Conservation (phyloP, 2,329 filamentous ascomycete genomes). For the Eutypa lata region DNA sequence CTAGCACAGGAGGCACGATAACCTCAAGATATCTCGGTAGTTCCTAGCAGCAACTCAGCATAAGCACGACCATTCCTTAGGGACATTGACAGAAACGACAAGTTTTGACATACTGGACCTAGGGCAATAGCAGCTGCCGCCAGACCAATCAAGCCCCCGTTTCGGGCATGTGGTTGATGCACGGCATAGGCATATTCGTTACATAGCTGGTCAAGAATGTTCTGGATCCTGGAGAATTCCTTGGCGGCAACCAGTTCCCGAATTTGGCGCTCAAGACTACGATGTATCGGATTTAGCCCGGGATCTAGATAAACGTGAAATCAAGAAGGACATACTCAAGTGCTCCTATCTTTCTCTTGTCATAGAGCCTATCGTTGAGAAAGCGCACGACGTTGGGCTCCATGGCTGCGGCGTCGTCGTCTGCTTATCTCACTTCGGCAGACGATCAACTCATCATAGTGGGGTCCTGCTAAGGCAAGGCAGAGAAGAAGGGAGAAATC, state of each 20-base stretch:
- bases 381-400: conserved; percentile 85
- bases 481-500: background rate
- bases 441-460: background rate
- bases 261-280: conserved; percentile 84
- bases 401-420: conserved; percentile 50
- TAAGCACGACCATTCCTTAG: background rate
- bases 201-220: conserved; percentile 92
- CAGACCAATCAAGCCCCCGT: conserved; percentile 92
- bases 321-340: conserved; percentile 70
- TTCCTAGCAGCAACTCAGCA: conserved; percentile 54
- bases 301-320: background rate
- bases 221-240: conserved; percentile 77
- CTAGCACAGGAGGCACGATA: conserved; percentile 93
- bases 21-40: conserved; percentile 87
- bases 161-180: conserved; percentile 92
- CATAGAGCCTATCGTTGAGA: conserved; percentile 97
- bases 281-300: conserved; percentile 7
- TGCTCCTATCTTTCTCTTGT: conserved; percentile 94
- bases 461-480: background rate
- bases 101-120: conserved; percentile 67
- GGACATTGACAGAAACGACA: conserved; percentile 1
- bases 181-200: conserved; percentile 98
- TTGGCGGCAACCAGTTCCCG: conserved; percentile 74
- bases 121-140: conserved; percentile 94
- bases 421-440: background rate